Evolutionary conservation across 306 rosid species (phyloP), one percentile per base, ranked within the genome.

Genomic region (Prunus padus): DNA sequence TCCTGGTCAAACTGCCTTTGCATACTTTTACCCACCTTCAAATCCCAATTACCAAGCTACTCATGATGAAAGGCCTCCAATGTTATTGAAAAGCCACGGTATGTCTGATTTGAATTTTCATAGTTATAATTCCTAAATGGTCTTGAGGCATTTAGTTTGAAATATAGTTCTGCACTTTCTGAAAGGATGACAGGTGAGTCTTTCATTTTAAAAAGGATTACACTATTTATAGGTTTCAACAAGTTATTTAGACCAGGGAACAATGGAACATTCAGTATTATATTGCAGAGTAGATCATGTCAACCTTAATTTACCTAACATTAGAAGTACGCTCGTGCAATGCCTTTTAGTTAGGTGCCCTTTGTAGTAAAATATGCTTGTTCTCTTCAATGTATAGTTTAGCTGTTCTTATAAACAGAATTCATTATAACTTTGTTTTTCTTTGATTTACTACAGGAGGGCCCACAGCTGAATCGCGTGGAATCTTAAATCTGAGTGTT

Each of bases 51-150:
- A 88, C 79, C 85, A 81, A 82, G 93, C 92, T 40, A 77, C 56
- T 83, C 77, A 67, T 71, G 93, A 80, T 26, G 99, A 95, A 83
- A 92, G 87, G 82, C 99, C 99, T 79, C 97, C 97, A 56, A 55
- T 95, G 54, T 76, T 95, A 78, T 80, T 95, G 87, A 79, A 85
- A 75, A 92, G 98, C 82, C 99, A 95, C 67, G 99, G 99, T 95
- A 85, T 80, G 83, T 55, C 37, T 83, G 63, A 33, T 79, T 75
- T 30, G 18, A 65, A 50, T 11, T 52, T 73, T 20, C 64, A 65
- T 45, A 60, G 4, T 72, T 76, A 23, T 20, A 63, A 19, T 14
- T 66, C 8, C 30, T 46, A 42, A 40, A 19, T 54, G 8, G 14
- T 11, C 28, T 30, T 25, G 16, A 30, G 23, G 9, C 18, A 16